Base-by-base conservation (phyloP, 2,329 filamentous ascomycete species). In the Colletotrichum sp. region DNA sequence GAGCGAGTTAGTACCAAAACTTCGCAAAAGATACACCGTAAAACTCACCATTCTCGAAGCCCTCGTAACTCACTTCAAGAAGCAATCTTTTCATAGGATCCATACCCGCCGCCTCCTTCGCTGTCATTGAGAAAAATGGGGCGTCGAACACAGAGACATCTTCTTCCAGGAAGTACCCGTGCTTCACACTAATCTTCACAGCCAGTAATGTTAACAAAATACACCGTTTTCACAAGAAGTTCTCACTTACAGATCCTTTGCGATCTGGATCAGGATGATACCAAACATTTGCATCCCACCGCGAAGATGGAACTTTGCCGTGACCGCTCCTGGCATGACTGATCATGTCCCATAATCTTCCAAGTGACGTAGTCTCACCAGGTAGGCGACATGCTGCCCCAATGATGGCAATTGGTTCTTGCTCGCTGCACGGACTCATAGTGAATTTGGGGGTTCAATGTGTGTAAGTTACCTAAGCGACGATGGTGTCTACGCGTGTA, bases 121-220 rank as follows among this genome's bases (percentile, higher is more conserved):
- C 84, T 0, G 88, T 88, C 22, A 90, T 82, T 48, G 86, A 85
- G 79, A 90, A 90, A 78, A 90, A 90, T 0, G 87, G 86, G 0
- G 88, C 88, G 69, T 90, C 89, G 67, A 90, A 90, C 3, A 83
- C 81, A 6, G 84, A 82, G n/a, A 87, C 80, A 70, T 90, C 88
- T 18, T 84, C 82, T 48, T 86, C 84, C 71, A 91, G 81, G 56
- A 88, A 88, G 77, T 86, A 85, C 1, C 82, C 83, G 55, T 81
- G 74, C 36, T 79, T 71, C 12, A 74, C 71, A 22, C 68, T 70
- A 16, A 81, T 76, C 71, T 74, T 12, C 8, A 30, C 15, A 4
- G 9, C 30, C 27, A 39, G n/a, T 12, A 15, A 22, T 39, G n/a
- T 58, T n/a, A 64, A 36, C 6, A 39, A 8, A 48, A 10, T 0